Evolutionary conservation across 2,329 filamentous ascomycete species (phyloP), one percentile per base, ranked within the genome.

Genomic region (Zymoseptoria crescenta): DNA sequence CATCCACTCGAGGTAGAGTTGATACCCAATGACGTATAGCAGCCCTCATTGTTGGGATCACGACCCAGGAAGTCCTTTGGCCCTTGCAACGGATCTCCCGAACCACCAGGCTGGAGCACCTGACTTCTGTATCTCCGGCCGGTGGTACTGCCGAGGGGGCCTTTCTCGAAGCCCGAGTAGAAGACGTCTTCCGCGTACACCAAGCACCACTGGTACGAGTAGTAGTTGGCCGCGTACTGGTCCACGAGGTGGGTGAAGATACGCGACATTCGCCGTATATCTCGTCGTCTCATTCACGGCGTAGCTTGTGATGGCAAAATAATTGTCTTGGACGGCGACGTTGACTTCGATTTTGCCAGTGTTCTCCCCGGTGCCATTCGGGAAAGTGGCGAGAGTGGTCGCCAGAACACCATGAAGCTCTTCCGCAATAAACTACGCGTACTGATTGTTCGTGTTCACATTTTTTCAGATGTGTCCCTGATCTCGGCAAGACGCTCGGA

Each of bases 381-480:
- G 83, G 57, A 91, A 77, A 8, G 68, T 69, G 5, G 80, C 77
- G 1, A 90, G 64, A 4, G 89, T 81, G 69, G 91, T 87, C 16
- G 81, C 74, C 0, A 88, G 87, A 19, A 91, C 86, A 52, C 89
- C 89, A 56, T 87, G 82, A 5, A 93, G 78, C 74, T 92, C 83
- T 62, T 87, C 81, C 2, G 74, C 78, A 0, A 86, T 87, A 67
- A 92, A 88, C 87, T 88, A 93, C 55, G 91, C 76, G 2, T 84
- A 86, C 16, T 86, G 86, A 65, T 85, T 85, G 75, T 92, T 88
- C 72, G 91, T 87, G 68, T 90, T 91, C 57, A 92, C 76, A 66
- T 86, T 87, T 76, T 89, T 68, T 86, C 82, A 73, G 88, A 89
- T 61, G 84, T 79, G 58, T 90, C 89, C 68, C 81, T 79, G 64